Base-by-base conservation (phyloP, 2,329 filamentous ascomycete genomes). In the Drechslerella coelobrocha region DNA sequence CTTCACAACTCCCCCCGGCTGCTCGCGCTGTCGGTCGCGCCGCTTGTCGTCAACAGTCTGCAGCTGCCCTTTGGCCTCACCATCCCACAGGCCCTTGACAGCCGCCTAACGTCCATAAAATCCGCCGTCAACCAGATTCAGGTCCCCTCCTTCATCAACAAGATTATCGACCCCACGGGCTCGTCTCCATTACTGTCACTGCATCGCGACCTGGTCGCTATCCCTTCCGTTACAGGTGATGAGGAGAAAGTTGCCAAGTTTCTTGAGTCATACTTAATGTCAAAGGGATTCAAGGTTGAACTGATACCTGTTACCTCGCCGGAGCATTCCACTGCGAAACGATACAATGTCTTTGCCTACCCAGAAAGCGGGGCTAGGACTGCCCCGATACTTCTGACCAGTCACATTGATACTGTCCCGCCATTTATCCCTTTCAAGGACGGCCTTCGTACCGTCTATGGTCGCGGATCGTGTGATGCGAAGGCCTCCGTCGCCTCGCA, bases 361-460 rank as follows among this genome's bases (percentile, higher is more conserved):
- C 79, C 81, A n/a, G 75, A 75, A 1, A 80, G 79, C 23, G 77
- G 79, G 50, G 78, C 79, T 14, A 81, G 83, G 37, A 80, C 83
- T 8, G 84, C 87, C 1, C 83, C 83, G 31, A 81, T 90, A 9
- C 81, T 91, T n/a, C 79, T 92, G 1, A 87, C 87, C 0, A 92
- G 88, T 62, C 92, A 96, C 78, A 93, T 96, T 75, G 92, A 97
- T 76, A 84, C 84, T 1, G 88, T 90, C 0, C 88, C 89, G 0
- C 89, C 89, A 0, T 86, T 85, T 77, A 88, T 90, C 68, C 87
- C 87, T 0, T 91, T 91, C 78, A 81, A 82, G 43, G 76, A 73
- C 72, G 74, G 75, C 53, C 76, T 77, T 14, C 76, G 81, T 34
- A 81, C 78, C 12, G 89, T 93, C 68, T 84, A 83, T 55, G 91